Percentiles rank a stretch among this genome's conserved stretches.
Evolutionary conservation across 345 rosid species (phyloP).

Genomic region (Eucalyptus globulus): DNA sequence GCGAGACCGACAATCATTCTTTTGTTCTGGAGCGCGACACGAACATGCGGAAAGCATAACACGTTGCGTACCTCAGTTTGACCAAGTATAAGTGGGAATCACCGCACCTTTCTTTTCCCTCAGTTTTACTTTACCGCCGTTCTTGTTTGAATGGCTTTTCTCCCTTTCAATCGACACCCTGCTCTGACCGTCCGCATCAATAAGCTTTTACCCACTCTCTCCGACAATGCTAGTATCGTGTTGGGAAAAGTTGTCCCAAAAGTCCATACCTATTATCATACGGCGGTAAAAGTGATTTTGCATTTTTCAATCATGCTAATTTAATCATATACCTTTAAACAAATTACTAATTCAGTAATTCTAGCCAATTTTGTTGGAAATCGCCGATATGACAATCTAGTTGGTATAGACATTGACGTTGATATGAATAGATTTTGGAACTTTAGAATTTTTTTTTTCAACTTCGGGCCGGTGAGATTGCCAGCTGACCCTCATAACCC

Average conservation of each 20-base stretch:
- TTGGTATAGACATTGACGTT: rapidly evolving
- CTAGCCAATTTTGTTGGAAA: background rate
- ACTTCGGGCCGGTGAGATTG: rapidly evolving
- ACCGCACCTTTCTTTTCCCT: background rate
- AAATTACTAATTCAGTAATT: background rate
- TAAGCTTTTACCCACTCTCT: background rate
- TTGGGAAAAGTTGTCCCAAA: background rate
- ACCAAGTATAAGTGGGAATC: background rate
- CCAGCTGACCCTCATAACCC: rapidly evolving
- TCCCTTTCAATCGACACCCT: background rate
- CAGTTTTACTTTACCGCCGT: background rate
- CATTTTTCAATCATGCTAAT: rapidly evolving
- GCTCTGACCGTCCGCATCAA: background rate
- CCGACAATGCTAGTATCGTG: background rate
- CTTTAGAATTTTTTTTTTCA: background rate
- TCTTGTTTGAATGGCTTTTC: background rate
- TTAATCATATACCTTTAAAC: rapidly evolving
- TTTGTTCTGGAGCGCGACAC: background rate
- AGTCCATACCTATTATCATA: no score
- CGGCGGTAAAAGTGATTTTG: rapidly evolving
- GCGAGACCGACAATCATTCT: background rate
- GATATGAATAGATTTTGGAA: background rate
- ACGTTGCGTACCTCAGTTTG: background rate
- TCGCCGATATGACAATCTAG: rapidly evolving
- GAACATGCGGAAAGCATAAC: background rate